phyloP scores from a whole-genome alignment of 1,284 basidiomycete genomes.

The Malassezia brasiliensis region DNA sequence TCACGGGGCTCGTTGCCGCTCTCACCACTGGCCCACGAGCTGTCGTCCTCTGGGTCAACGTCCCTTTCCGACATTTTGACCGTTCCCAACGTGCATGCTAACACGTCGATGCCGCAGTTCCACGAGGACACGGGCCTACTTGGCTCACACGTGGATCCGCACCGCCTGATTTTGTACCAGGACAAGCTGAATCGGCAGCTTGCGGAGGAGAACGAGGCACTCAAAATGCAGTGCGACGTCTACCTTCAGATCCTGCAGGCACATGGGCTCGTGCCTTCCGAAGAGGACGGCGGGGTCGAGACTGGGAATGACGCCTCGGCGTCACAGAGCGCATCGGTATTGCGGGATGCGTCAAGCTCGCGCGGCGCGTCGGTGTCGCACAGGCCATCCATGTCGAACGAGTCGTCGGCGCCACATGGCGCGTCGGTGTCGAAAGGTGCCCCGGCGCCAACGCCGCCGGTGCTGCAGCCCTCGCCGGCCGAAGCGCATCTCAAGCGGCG shows the following conservation, averaged over 20 bases:
- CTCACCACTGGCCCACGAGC: no score
- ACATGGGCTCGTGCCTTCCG: not conserved
- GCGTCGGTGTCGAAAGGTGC: not conserved
- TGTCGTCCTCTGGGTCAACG: not conserved
- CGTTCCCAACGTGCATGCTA: not conserved
- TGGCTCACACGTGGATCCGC: slow-evolving; percentile 8
- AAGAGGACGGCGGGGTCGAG: no score
- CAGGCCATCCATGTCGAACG: no score
- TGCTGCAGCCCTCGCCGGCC: not conserved
- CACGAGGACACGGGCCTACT: not conserved
- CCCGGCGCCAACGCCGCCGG: not conserved
- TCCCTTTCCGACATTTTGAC: not conserved
- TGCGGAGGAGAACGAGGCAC: slow-evolving; percentile 14
- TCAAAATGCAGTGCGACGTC: slow-evolving; percentile 13
- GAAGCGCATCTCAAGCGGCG: slow-evolving; percentile 3
- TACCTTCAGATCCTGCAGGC: slow-evolving; percentile 2
- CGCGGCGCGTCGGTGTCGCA: no score
- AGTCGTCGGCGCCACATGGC: no score
- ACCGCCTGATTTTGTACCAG: slow-evolving; percentile 14
- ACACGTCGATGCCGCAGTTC: not conserved
- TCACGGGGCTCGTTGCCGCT: no score
- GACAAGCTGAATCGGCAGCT: slow-evolving; percentile 15
- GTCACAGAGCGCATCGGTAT: no score
- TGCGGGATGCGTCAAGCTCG: no score
- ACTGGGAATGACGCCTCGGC: no score